These are phyloP conservation scores for Boletales sp. DNA, from an alignment of 768 basidiomycete species.

Conservation along the genomic window DNA sequence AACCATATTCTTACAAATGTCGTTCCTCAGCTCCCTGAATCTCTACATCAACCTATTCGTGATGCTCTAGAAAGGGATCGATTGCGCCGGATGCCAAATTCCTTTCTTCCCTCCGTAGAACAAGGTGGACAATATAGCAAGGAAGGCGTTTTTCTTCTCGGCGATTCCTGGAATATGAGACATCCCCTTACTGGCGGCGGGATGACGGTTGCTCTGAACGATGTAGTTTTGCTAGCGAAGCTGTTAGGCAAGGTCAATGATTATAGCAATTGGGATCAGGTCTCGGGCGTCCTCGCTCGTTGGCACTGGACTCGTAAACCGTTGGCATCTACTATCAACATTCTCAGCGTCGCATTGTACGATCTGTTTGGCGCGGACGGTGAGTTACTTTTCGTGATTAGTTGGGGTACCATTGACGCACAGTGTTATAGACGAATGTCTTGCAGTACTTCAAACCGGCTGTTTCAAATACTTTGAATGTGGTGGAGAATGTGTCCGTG, in stretches of 20 bases:
- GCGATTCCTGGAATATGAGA: constrained; percentile 99
- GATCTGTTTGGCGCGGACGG: constrained; percentile 94
- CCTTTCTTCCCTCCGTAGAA: constrained; percentile 78
- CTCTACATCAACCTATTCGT: constrained; percentile 62
- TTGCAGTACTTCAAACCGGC: constrained; percentile 67
- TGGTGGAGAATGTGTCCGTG: constrained; percentile 84
- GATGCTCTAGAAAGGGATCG: constrained; percentile 75
- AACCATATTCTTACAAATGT: constrained; percentile 68
- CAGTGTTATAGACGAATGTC: constrained; percentile 50
- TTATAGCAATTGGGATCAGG: constrained; percentile 46
- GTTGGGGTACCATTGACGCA: background rate
- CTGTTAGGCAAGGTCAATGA: constrained; percentile 48
- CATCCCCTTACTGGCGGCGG: constrained; percentile 98
- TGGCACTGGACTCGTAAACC: constrained; percentile 91
- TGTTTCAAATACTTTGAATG: constrained; percentile 98
- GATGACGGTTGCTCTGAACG: constrained; percentile 93
- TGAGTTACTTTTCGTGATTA: constrained; percentile 35
- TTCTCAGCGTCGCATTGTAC: constrained; percentile 89
- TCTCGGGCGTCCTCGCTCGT: constrained; percentile 50
- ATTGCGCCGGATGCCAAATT: constrained; percentile 91
- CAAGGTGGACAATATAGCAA: constrained; percentile 52
- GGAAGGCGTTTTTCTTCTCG: constrained; percentile 78
- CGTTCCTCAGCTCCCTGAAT: constrained; percentile 75
- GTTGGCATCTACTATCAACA: constrained; percentile 83
- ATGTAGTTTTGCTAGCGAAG: constrained; percentile 70